Conservation (phyloP, 2,329 filamentous ascomycete species). For the Neonectria faginata region DNA sequence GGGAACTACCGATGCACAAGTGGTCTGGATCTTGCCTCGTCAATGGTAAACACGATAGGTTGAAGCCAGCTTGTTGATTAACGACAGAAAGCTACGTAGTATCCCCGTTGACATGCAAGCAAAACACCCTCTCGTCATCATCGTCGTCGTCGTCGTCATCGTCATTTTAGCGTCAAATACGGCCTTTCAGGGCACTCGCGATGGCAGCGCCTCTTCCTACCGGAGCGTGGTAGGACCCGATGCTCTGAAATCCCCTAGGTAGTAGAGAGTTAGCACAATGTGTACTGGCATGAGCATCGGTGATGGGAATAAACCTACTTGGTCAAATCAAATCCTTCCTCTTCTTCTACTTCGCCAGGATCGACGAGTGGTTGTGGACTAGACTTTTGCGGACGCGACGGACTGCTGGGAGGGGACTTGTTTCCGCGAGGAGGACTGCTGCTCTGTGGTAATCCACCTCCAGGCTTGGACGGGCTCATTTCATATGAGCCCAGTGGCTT, state of each 20-base stretch:
- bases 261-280: conserved; percentile 26
- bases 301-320: conserved; percentile 57
- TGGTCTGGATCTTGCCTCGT: background rate
- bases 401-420: conserved; percentile 66
- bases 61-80: conserved; percentile 19
- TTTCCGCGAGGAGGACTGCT: conserved; percentile 67
- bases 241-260: conserved; percentile 72
- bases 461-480: conserved; percentile 67
- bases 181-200: conserved; percentile 55
- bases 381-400: conserved; percentile 57
- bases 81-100: conserved; percentile 14
- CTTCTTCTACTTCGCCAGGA: conserved; percentile 56
- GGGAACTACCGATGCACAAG: background rate
- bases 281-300: background rate
- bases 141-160: conserved; percentile 23
- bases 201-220: conserved; percentile 61
- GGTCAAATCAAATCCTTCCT: conserved; percentile 68
- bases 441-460: conserved; percentile 59
- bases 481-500: conserved; percentile 62
- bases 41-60: background rate
- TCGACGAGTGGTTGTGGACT: conserved; percentile 45
- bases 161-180: conserved; percentile 21
- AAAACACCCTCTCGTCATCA: conserved; percentile 9
- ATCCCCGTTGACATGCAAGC: background rate
- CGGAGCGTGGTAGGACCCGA: conserved; percentile 71